These are phyloP conservation scores for Whalleya microplaca DNA, from an alignment of 2,329 filamentous ascomycete genomes.

Conservation along the genomic window DNA sequence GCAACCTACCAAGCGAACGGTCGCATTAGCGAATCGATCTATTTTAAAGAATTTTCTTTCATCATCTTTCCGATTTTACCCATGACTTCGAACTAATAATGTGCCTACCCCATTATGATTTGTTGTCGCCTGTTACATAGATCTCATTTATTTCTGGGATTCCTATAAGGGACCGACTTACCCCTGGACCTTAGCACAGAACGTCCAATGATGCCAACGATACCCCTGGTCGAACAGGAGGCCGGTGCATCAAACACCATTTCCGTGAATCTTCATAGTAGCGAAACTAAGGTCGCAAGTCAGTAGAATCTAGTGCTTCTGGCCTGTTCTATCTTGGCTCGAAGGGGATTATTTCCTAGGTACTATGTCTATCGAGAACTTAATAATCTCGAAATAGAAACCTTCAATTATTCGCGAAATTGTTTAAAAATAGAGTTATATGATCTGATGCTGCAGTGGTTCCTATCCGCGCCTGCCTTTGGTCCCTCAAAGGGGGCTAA, in stretches of 20 bases:
- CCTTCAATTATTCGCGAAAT: too few relatives aligned
- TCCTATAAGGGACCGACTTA: not conserved
- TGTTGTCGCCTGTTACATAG: not conserved
- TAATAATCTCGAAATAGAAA: too few relatives aligned
- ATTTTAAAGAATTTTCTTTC: not conserved
- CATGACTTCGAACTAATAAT: not conserved
- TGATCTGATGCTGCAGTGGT: conserved; percentile 15
- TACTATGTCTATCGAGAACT: too few relatives aligned
- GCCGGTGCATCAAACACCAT: too few relatives aligned
- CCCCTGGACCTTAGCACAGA: not conserved
- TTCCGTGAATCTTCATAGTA: too few relatives aligned
- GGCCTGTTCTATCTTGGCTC: not conserved
- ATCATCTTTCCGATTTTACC: conserved; percentile 1
- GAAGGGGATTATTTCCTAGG: too few relatives aligned
- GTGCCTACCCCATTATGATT: not conserved
- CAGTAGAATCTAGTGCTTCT: too few relatives aligned
- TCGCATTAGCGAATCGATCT: conserved; percentile 7
- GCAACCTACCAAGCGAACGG: not conserved
- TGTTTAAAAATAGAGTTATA: not conserved
- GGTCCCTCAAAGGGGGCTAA: conserved; percentile 26
- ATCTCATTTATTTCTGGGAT: not conserved
- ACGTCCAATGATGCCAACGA: not conserved
- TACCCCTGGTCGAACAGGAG: too few relatives aligned
- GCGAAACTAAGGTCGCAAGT: too few relatives aligned
- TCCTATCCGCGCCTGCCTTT: conserved; percentile 32